Base-by-base conservation (phyloP, 2,329 filamentous ascomycete species). In the Cyclaneusma minus region DNA sequence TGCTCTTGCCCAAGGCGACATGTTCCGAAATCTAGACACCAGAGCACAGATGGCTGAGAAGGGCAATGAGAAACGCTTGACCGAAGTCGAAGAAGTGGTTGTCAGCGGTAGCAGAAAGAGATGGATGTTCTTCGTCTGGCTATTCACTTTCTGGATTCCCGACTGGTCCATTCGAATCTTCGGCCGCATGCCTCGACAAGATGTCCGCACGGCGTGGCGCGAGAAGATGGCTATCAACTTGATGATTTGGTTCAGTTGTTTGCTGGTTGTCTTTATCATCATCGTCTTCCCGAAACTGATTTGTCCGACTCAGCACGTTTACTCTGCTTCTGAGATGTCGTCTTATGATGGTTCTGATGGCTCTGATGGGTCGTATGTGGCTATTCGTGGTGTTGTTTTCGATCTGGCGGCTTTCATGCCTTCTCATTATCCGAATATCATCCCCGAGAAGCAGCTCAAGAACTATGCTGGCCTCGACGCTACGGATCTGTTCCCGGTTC, bases 141-240 rank as follows among this genome's bases (percentile, higher is more conserved):
- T 78, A 16, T 56, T 98, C 33, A 98, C 89, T 3, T 98, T 73
- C 61, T 83, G 74, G 39, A 58, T 93, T 23, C 89, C 89, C 4
- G 85, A 94, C 47, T 79, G 93, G 40, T 43, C 76, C 22, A 79
- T 95, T 47, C 68, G 71, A 28, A 61, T 62, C 41, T 34, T 92
- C 21, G 87, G 87, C 13, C 67, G 79, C 27, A 94, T 94, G 77
- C 68, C 78, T 32, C 80, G 89, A 34, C 91, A 91, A 48, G 89
- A 98, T 49, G 72, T 98, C 6, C 79, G 85, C 13, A 64, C 79
- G 48, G 89, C 89, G 1, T 98, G 89, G 89, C 68, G 89, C 46
- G 89, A 98, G 51, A 98, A 98, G 62, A 51, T 98, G 32, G 87
- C 89, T 28, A 98, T 98, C 64, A 98, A 98, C 59, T 63, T 98